These are phyloP conservation scores for Globisporangium abappressorium DNA, from an alignment of 352 stramenopile species.

Conservation along the genomic window DNA sequence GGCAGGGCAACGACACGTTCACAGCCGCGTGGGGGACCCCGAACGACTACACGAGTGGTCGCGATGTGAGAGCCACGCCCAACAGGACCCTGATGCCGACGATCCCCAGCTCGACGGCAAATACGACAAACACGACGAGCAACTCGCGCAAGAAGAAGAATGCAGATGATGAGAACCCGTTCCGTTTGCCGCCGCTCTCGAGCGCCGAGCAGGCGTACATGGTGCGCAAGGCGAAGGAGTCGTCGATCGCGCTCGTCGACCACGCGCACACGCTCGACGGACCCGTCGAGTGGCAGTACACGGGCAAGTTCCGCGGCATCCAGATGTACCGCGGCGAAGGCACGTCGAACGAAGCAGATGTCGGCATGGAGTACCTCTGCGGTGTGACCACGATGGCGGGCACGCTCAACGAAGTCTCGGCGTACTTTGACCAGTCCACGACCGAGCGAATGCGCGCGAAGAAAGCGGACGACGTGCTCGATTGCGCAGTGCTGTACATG, in stretches of 20 bases:
- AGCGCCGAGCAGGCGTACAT: constrained; percentile 52
- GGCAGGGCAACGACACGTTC: constrained; percentile 18
- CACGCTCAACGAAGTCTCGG: constrained; percentile 59
- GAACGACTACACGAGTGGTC: not conserved
- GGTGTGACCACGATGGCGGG: constrained; percentile 76
- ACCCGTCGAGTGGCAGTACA: constrained; percentile 74
- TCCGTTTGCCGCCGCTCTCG: constrained; percentile 32
- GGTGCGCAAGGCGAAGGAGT: constrained; percentile 65
- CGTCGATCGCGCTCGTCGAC: constrained; percentile 61
- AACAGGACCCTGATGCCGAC: not conserved
- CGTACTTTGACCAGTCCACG: constrained; percentile 66
- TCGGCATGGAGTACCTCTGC: constrained; percentile 60
- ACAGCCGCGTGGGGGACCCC: constrained; percentile 7
- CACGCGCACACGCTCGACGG: constrained; percentile 72
- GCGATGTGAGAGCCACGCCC: not conserved
- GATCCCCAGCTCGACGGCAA: not conserved
- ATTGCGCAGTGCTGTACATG: constrained; percentile 64
- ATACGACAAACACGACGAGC: not conserved
- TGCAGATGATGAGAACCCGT: constrained; percentile 11
- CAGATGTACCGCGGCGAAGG: constrained; percentile 82
- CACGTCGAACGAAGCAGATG: constrained; percentile 29
- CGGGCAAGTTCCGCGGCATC: constrained; percentile 67
- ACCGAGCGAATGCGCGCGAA: constrained; percentile 54
- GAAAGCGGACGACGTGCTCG: constrained; percentile 64
- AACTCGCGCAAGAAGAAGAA: constrained; percentile 13